Evolutionary conservation across 129 eudicot species (phyloP), one percentile per base, ranked within the genome.

Genomic region (Helichrysum umbraculigerum): DNA sequence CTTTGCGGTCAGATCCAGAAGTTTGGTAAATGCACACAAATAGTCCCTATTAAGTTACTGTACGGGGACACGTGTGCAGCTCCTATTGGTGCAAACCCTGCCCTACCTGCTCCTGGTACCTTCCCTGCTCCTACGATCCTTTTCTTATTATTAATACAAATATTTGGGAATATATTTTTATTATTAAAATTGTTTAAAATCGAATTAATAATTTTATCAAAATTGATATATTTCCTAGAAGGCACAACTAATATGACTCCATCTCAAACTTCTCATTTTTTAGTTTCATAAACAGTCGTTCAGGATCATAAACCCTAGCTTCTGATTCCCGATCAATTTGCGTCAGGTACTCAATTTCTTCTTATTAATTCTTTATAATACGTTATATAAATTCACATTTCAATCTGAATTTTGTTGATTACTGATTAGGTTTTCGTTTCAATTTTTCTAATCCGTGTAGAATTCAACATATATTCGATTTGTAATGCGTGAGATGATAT

Each of bases 221-320:
- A 41, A 41, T 41, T 41, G 47, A 9, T 41, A 41, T 41, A 9
- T 41, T 39, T 39, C 44, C 12, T 39, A 5, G 52, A 44, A 47
- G 1, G 54, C 54, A 47, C 54, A 12, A 12, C 17, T 44, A 47
- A 14, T 17, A 14, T 47, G n/a, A 47, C 54, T 10, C 4, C 5
- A 14, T 11, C 17, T 44, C 14, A 12, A 44, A 44, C 52, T 44
- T 12, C 12, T 44, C 52, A 44, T 44, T 44, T 44, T 10, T 10
- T 44, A 44, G 17, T 44, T 44, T 44, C 15, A 44, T 10, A 12
- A 44, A 3, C 52, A 44, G 2, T 47, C 54, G n/a, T 47, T 37
- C 60, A 20, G 4, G 63, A 12, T 71, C 82, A 50, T 79, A 62
- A 79, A 79, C 83, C 83, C 83, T 79, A 79, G 52, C 47, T 63